A percentile compares a stretch with the other conserved stretches of the same genome.
Conservation (phyloP, 1,284 basidiomycete species). For the Melanopsichium pennsylvanicum region DNA sequence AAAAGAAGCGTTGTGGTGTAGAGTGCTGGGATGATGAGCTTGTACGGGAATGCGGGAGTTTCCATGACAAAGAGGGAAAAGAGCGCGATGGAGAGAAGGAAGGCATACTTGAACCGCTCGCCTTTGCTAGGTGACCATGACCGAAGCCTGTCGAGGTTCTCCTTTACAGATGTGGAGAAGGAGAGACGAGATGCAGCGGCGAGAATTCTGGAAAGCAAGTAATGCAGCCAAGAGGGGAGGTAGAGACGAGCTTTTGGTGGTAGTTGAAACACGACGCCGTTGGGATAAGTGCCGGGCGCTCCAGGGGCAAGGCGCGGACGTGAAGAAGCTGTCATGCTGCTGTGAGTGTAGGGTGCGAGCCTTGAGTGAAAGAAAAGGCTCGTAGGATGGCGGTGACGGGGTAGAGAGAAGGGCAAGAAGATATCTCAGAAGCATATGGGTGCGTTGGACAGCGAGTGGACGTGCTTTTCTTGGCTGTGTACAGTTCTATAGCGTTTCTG, state of each 20-base stretch:
- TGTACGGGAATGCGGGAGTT: conserved; percentile 75
- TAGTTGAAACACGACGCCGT: conserved; percentile 22
- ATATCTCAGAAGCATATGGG: no score
- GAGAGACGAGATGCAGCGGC: conserved; percentile 57
- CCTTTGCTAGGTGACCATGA: conserved; percentile 45
- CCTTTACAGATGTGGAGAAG: conserved; percentile 54
- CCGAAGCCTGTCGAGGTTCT: conserved; percentile 52
- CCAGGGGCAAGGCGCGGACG: conserved; percentile 28
- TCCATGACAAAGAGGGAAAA: conserved; percentile 84
- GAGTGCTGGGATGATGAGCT: conserved; percentile 80
- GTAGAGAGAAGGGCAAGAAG: no score
- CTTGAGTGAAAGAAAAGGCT: no score
- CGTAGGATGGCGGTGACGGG: no score
- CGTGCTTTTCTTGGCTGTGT: no score
- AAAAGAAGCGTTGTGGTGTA: conserved; percentile 78
- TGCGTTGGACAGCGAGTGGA: no score
- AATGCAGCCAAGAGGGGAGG: conserved; percentile 43
- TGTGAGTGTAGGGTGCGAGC: not conserved
- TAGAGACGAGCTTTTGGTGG: conserved; percentile 37
- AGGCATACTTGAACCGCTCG: conserved; percentile 60
- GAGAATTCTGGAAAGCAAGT: conserved; percentile 54
- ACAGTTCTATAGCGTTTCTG: no score
- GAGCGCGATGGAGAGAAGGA: conserved; percentile 68
- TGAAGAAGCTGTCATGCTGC: conserved; percentile 8
- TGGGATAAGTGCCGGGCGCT: conserved; percentile 10